A percentile compares a stretch with the other conserved stretches of the same genome.
phyloP scores from a whole-genome alignment of 2,329 filamentous ascomycete genomes.

The Paradendryphiella salina region DNA sequence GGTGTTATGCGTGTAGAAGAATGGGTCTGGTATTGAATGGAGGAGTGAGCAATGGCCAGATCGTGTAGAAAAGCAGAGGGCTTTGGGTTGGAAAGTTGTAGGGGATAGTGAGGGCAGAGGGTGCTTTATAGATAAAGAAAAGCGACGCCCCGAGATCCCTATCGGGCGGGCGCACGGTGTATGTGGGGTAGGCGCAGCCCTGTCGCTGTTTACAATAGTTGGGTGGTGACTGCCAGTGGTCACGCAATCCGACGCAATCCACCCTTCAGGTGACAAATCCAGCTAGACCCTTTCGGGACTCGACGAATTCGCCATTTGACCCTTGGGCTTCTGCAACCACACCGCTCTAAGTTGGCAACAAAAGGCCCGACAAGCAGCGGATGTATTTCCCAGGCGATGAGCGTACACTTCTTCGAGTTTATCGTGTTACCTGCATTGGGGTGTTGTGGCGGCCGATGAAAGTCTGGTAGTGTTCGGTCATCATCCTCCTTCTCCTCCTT shows the following conservation, averaged over 20 bases:
- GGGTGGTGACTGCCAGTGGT: conserved; percentile 9
- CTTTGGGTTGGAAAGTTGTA: neutral
- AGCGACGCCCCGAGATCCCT: conserved; percentile 11
- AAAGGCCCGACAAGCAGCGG: conserved; percentile 2
- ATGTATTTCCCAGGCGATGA: neutral
- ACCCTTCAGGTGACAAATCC: conserved; percentile 6
- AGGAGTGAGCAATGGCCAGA: neutral
- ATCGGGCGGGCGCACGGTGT: conserved; percentile 15
- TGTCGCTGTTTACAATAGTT: conserved; percentile 10
- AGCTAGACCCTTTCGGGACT: conserved; percentile 7
- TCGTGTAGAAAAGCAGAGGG: neutral
- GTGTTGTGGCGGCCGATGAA: neutral
- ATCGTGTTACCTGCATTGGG: neutral
- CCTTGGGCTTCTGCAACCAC: neutral
- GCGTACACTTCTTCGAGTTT: neutral
- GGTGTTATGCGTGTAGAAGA: neutral
- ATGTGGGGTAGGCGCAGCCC: conserved; percentile 27
- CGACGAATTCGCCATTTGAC: conserved; percentile 3
- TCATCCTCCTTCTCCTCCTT: neutral
- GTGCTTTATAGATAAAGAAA: conserved; percentile 20
- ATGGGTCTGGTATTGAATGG: neutral
- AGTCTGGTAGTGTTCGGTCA: neutral
- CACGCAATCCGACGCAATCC: conserved; percentile 19
- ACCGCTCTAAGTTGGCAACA: conserved; percentile 7
- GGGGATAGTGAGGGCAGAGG: conserved; percentile 13